Conservation (phyloP, 192 early-diverging fungal species). For the Linnemannia exigua region DNA sequence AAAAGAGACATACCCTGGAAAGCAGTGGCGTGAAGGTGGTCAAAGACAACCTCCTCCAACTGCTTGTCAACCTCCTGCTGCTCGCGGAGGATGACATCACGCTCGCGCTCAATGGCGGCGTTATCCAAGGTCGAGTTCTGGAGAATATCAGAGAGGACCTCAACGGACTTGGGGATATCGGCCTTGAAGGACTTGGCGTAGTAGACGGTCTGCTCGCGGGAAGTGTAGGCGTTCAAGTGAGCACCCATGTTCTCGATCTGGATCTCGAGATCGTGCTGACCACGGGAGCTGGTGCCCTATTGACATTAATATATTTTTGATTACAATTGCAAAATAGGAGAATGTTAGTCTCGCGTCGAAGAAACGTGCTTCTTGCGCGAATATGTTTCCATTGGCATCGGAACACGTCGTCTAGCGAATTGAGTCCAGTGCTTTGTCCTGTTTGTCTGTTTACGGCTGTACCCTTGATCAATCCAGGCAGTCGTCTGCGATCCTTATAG, state of each 20-base stretch:
- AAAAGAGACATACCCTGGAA: conserved; percentile 75
- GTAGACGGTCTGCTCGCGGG: conserved; percentile 98
- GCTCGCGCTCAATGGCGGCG: conserved; percentile 95
- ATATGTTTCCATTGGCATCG: neutral
- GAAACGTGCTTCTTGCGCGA: neutral
- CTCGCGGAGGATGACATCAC: conserved; percentile 97
- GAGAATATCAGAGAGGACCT: conserved; percentile 95
- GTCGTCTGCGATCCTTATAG: neutral
- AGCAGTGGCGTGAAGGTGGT: conserved; percentile 96
- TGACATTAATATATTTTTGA: neutral
- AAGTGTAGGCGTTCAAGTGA: conserved; percentile 99
- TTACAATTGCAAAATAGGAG: neutral
- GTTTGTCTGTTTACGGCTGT: neutral
- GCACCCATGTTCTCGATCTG: conserved; percentile 99
- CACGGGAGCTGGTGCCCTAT: conserved; percentile 88
- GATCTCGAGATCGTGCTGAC: conserved; percentile 92
- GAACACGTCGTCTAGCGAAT: neutral
- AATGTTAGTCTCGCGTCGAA: neutral
- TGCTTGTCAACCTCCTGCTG: conserved; percentile 94
- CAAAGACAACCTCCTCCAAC: conserved; percentile 99
- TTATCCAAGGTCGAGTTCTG: conserved; percentile 89
- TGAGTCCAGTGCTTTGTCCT: neutral
- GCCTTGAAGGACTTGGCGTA: conserved; percentile 94
- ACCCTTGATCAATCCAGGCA: neutral
- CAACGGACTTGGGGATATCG: conserved; percentile 91